Conservation (phyloP, 768 basidiomycete genomes). For the Amanita pseudoporphyria region DNA sequence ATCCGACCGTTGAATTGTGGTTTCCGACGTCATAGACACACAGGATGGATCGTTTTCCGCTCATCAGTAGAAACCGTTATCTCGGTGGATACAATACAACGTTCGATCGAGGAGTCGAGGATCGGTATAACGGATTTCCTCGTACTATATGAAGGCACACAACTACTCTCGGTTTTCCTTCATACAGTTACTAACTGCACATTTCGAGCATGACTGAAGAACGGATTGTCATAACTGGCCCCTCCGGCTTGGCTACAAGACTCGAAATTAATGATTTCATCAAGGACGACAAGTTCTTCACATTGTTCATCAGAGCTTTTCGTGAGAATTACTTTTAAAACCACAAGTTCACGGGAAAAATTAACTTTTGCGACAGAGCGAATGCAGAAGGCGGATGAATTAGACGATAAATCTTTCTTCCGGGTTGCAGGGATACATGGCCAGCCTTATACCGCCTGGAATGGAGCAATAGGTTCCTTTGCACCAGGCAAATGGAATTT, state of each 20-base stretch:
- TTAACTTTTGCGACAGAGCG: background rate
- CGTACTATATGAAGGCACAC: too few species aligned
- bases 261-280: conserved; percentile 5
- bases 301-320: conserved; percentile 1
- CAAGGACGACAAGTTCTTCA: conserved; percentile 3
- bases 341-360: background rate
- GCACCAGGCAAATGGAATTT: conserved; percentile 13
- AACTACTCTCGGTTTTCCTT: too few species aligned
- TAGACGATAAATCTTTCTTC: conserved; percentile 28
- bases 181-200: too few species aligned
- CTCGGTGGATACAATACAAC: too few species aligned
- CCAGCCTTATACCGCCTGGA: conserved; percentile 35
- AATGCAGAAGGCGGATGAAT: conserved; percentile 1
- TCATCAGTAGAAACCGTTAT: too few species aligned
- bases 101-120: too few species aligned
- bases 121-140: too few species aligned
- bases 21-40: too few species aligned
- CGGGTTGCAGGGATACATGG: conserved; percentile 44
- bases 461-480: conserved; percentile 24
- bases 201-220: background rate
- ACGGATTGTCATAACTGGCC: conserved; percentile 2
- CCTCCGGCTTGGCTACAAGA: background rate
- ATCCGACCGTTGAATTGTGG: too few species aligned
- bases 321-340: background rate
- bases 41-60: too few species aligned